These are phyloP conservation scores for Lecanosticta acicola DNA, from an alignment of 2,329 filamentous ascomycete species.

Conservation along the genomic window DNA sequence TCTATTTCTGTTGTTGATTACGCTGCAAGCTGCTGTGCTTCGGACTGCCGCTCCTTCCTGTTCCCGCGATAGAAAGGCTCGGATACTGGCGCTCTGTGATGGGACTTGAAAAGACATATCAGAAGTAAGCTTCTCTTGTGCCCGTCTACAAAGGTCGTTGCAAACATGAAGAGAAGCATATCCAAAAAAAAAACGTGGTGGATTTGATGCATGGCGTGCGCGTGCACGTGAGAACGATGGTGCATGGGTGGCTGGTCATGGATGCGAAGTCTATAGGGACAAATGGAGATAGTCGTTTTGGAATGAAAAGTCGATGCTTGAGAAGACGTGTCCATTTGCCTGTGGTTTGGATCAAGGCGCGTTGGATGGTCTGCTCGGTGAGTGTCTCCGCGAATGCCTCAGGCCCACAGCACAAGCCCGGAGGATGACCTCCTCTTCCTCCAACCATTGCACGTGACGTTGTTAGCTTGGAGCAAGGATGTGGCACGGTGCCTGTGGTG, in stretches of 20 bases:
- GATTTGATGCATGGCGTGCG: not conserved
- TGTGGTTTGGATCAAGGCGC: too few species aligned
- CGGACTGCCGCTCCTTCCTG: not conserved
- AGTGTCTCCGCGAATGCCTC: too few species aligned
- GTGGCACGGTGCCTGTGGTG: not conserved
- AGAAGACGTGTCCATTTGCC: not conserved
- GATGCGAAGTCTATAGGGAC: not conserved
- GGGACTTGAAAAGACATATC: not conserved
- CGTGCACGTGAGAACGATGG: too few species aligned
- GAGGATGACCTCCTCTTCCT: too few species aligned
- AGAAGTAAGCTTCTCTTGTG: not conserved
- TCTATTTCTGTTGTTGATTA: slow-evolving; percentile 10
- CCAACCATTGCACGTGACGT: not conserved
- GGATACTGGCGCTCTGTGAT: not conserved
- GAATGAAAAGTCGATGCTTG: not conserved
- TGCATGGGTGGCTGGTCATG: not conserved
- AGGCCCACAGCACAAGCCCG: too few species aligned
- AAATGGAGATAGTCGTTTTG: not conserved
- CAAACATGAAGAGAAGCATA: not conserved
- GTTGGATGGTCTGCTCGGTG: too few species aligned
- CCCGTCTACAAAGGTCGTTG: too few species aligned
- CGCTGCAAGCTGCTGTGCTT: not conserved
- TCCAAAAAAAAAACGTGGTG: not conserved
- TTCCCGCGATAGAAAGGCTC: not conserved
- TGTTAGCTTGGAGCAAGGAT: not conserved